phyloP scores from a whole-genome alignment of 179 eudicot species.

The Nepenthes alata region DNA sequence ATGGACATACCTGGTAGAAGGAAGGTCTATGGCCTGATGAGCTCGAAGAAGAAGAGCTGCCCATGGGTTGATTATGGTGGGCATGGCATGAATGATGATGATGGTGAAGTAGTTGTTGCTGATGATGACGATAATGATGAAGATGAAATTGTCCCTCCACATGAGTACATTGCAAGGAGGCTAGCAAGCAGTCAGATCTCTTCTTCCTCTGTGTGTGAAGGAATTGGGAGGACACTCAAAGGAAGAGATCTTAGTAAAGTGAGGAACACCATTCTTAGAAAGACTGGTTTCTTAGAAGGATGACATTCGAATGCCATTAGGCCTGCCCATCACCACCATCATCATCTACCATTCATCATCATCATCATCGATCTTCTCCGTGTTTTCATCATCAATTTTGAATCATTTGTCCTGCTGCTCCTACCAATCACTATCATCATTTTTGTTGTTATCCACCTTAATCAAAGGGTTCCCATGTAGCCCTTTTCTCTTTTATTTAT shows the following conservation, averaged over 20 bases:
- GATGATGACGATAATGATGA: conserved; percentile 14
- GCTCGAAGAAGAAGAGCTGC: background rate
- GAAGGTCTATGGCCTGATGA: conserved; percentile 12
- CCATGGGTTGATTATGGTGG: conserved; percentile 3
- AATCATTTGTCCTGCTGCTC: background rate
- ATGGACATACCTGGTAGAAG: conserved; percentile 50
- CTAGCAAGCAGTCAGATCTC: conserved; percentile 52
- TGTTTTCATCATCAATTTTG: conserved; percentile 23
- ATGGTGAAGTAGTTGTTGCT: conserved; percentile 3
- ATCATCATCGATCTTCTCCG: background rate
- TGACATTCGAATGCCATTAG: background rate
- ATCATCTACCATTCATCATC: background rate
- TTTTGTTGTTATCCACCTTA: background rate
- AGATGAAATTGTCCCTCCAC: conserved; percentile 52
- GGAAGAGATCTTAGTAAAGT: conserved; percentile 71
- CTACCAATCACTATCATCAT: conserved; percentile 14
- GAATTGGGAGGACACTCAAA: conserved; percentile 67
- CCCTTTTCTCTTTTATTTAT: conserved; percentile 6
- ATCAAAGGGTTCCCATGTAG: conserved; percentile 11
- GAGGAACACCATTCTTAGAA: conserved; percentile 52
- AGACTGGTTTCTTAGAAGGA: conserved; percentile 62
- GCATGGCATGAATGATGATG: conserved; percentile 4
- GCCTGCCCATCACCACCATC: background rate
- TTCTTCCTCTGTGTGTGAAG: conserved; percentile 60
- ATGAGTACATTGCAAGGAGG: conserved; percentile 54